A percentile compares a stretch with the other conserved stretches of the same genome.
Evolutionary conservation across 371 early-diverging fungal species (phyloP).

Genomic region (Syncephalastrum monosporum): DNA sequence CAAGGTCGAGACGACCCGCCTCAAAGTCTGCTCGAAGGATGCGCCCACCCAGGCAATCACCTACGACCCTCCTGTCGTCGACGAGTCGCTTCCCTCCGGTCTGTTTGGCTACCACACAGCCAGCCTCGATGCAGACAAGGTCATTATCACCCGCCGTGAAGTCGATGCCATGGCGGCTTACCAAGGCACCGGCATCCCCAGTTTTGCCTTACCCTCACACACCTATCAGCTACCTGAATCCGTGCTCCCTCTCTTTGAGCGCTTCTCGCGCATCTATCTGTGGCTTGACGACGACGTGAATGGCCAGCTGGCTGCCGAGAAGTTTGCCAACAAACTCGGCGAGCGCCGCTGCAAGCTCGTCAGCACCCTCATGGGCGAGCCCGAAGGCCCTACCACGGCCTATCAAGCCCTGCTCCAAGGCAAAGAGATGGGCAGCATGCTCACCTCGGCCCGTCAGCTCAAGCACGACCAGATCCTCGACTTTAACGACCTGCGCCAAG

Average conservation of each 20-base stretch:
- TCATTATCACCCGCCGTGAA: slow-evolving; percentile 63
- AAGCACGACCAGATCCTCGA: slow-evolving; percentile 68
- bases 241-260: slow-evolving; percentile 58
- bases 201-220: slow-evolving; percentile 53
- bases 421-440: slow-evolving; percentile 28
- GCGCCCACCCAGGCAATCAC: slow-evolving; percentile 10
- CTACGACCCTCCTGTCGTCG: slow-evolving; percentile 30
- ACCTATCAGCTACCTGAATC: slow-evolving; percentile 65
- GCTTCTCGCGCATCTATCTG: slow-evolving; percentile 63
- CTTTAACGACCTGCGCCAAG: slow-evolving; percentile 60
- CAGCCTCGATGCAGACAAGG: slow-evolving; percentile 27
- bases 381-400: slow-evolving; percentile 45
- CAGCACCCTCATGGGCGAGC: slow-evolving; percentile 31
- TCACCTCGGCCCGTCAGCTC: slow-evolving; percentile 43
- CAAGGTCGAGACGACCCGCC: slow-evolving; percentile 23
- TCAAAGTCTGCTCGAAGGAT: slow-evolving; percentile 36
- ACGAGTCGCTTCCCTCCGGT: slow-evolving; percentile 31
- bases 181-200: slow-evolving; percentile 65
- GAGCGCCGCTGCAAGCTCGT: slow-evolving; percentile 59
- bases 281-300: slow-evolving; percentile 75
- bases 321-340: slow-evolving; percentile 65
- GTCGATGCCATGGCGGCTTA: slow-evolving; percentile 73
- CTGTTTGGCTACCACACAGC: slow-evolving; percentile 70
- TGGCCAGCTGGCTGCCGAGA: slow-evolving; percentile 60
- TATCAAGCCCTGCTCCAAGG: slow-evolving; percentile 34